Conservation (phyloP, 1,284 basidiomycete species). For the Hemileia vastatrix region DNA sequence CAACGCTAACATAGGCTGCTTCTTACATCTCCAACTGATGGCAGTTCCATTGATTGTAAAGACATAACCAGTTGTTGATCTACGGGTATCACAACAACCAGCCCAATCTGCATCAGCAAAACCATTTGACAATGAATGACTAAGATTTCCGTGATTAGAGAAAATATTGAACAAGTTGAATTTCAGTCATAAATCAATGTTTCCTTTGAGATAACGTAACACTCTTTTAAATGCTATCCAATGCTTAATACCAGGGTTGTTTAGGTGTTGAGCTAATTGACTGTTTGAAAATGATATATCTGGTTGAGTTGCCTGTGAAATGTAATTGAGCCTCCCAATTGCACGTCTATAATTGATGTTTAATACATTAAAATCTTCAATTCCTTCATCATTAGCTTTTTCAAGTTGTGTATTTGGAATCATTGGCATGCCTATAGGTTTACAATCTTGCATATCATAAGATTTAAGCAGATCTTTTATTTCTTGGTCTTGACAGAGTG, state of each 20-base stretch:
- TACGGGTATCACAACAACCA: too few species aligned
- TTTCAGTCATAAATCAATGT: too few species aligned
- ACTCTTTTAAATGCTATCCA: neutral
- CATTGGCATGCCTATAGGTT: neutral
- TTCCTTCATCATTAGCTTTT: neutral
- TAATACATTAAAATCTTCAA: neutral
- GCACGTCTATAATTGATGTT: neutral
- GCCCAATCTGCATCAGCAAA: too few species aligned
- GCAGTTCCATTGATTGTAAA: too few species aligned
- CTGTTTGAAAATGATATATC: neutral
- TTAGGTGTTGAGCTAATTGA: neutral
- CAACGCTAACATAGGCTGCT: too few species aligned
- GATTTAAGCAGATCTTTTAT: neutral
- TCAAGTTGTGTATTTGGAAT: neutral
- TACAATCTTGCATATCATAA: neutral
- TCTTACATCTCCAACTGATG: too few species aligned
- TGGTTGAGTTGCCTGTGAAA: neutral
- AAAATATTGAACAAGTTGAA: too few species aligned
- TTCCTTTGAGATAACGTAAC: neutral
- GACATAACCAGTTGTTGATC: too few species aligned
- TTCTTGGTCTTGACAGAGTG: neutral
- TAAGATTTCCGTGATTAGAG: too few species aligned
- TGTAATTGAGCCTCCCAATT: neutral
- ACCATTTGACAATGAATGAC: too few species aligned
- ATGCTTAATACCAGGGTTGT: neutral